Conservation (phyloP, 2,329 filamentous ascomycete genomes). For the Sphaerostilbella broomeana region DNA sequence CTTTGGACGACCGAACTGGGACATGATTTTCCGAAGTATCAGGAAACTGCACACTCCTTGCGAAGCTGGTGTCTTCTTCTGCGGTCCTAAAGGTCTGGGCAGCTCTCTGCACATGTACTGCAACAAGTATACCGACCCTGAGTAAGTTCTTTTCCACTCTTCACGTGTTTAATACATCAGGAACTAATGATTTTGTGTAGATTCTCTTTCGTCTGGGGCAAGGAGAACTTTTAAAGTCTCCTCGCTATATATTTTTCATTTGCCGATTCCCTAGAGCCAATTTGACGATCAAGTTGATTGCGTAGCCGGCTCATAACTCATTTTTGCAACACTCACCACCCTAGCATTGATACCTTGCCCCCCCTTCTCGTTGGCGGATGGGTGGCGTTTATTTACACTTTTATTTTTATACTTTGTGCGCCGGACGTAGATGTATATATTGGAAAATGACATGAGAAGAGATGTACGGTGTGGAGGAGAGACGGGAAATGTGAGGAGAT, state of each 20-base stretch:
- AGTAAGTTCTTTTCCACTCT: slow-evolving; percentile 43
- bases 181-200: slow-evolving; percentile 25
- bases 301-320: no score
- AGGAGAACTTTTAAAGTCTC: slow-evolving; percentile 58
- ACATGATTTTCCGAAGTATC: slow-evolving; percentile 81
- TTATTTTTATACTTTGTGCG: neutral
- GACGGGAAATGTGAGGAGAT: no score
- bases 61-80: slow-evolving; percentile 78
- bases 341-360: neutral
- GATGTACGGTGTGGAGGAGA: neutral
- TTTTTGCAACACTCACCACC: no score
- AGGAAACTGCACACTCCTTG: slow-evolving; percentile 68
- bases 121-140: slow-evolving; percentile 81
- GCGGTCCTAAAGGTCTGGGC: slow-evolving; percentile 73
- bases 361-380: neutral
- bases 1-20: slow-evolving; percentile 83
- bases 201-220: slow-evolving; percentile 62
- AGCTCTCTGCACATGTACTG: slow-evolving; percentile 74
- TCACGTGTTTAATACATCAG: slow-evolving; percentile 18
- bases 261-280: no score
- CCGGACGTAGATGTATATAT: neutral
- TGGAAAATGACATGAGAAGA: neutral
- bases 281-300: no score
- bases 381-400: neutral
- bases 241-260: neutral